Evolutionary conservation across 805 yeast species (phyloP).

Genomic region (Yamadazyma laniorum): DNA sequence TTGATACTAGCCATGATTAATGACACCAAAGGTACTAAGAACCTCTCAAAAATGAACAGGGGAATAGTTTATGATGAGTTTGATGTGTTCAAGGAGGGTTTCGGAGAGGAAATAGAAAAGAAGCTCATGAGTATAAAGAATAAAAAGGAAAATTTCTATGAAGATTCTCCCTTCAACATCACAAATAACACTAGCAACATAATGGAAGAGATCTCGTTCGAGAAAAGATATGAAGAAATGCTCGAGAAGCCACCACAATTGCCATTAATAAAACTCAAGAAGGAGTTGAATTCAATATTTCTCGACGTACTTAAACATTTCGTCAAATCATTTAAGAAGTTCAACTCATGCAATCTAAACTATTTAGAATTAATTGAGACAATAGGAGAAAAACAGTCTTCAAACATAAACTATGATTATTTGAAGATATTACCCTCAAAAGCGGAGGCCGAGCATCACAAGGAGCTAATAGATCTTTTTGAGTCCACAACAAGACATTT

Average conservation of each 20-base stretch:
- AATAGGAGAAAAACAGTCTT: constrained; percentile 23
- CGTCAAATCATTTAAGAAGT: constrained; percentile 27
- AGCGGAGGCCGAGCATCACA: constrained; percentile 31
- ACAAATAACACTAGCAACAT: constrained; percentile 13
- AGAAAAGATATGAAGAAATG: constrained; percentile 25
- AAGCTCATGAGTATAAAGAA: constrained; percentile 11
- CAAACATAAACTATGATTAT: constrained; percentile 12
- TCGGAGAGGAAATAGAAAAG: constrained; percentile 15
- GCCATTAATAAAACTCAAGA: constrained; percentile 30
- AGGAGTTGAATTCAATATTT: constrained; percentile 33
- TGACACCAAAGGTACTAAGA: constrained; percentile 31
- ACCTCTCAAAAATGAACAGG: constrained; percentile 21
- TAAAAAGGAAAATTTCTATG: constrained; percentile 20
- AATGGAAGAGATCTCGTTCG: constrained; percentile 16
- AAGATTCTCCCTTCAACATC: constrained; percentile 30
- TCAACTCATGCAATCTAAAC: constrained; percentile 25
- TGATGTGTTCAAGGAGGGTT: constrained; percentile 27
- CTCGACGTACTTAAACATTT: constrained; percentile 35
- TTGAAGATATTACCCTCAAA: constrained; percentile 25
- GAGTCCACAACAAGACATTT: constrained; percentile 23
- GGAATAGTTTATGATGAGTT: constrained; percentile 33
- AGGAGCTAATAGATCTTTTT: constrained; percentile 30
- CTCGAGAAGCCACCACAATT: constrained; percentile 25
- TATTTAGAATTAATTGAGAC: constrained; percentile 29
- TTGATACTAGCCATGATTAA: constrained; percentile 39